Conservation (phyloP, 1,139 yeast genomes). For the Candida pseudoviswanathii region DNA sequence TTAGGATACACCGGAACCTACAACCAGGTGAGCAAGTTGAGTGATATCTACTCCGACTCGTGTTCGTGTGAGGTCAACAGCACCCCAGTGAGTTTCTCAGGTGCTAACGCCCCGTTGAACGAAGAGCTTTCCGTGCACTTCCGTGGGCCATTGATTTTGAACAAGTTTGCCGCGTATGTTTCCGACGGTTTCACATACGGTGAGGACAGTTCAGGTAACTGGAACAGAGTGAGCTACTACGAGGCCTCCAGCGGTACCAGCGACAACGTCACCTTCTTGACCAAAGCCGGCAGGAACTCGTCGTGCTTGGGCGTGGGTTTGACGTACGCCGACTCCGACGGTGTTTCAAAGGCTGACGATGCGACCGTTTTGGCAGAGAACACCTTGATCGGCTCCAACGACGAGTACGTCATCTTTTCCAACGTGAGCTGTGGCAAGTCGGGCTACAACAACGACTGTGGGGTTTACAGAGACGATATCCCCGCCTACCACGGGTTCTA, state of each 20-base stretch:
- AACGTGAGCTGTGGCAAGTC: slow-evolving; percentile 60
- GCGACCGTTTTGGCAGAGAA: slow-evolving; percentile 65
- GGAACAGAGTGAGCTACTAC: slow-evolving; percentile 77
- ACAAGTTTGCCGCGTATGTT: slow-evolving; percentile 66
- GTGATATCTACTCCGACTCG: slow-evolving; percentile 46
- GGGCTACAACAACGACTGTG: slow-evolving; percentile 64
- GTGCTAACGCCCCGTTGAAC: slow-evolving; percentile 78
- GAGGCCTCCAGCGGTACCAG: slow-evolving; percentile 44
- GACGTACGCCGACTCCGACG: slow-evolving; percentile 77
- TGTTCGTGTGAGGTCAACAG: slow-evolving; percentile 64
- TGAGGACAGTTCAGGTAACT: slow-evolving; percentile 45
- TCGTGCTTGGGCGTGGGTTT: slow-evolving; percentile 85
- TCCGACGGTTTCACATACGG: slow-evolving; percentile 45
- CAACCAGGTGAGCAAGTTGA: slow-evolving; percentile 66
- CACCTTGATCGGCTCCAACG: slow-evolving; percentile 62
- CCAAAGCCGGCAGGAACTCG: slow-evolving; percentile 75
- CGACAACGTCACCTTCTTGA: slow-evolving; percentile 78
- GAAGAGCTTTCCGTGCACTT: slow-evolving; percentile 92
- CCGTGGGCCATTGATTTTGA: slow-evolving; percentile 85
- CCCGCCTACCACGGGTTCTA: slow-evolving; percentile 94
- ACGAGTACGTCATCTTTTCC: slow-evolving; percentile 79
- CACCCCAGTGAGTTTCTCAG: slow-evolving; percentile 58
- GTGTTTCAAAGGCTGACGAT: slow-evolving; percentile 61
- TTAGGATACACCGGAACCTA: slow-evolving; percentile 84
- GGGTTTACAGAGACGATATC: slow-evolving; percentile 79